Base-by-base conservation (phyloP, 225 moss, liverwort and hornwort species). In the Rhytidiadelphus loreus region DNA sequence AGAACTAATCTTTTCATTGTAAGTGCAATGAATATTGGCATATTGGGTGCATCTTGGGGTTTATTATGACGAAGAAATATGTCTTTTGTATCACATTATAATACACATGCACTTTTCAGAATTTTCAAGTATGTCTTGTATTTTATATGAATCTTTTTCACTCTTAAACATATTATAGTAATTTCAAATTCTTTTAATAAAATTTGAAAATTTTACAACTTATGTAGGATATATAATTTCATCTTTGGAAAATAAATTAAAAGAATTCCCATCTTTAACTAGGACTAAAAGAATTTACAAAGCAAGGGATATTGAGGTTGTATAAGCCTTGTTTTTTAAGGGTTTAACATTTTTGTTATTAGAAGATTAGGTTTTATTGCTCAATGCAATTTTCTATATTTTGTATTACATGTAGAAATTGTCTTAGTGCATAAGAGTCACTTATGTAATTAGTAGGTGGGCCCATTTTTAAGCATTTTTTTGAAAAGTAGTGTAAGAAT, bases 301-400 rank as follows among this genome's bases (percentile, higher is more conserved):
- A 37, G n/a, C 12, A 37, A 66, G 5, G 18, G 33, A 33, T 33
- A 64, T 8, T 64, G 18, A 64, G 5, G 64, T 64, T 33, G 3
- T 15, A 16, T 10, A 14, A 50, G 13, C 16, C 24, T 70, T 41
- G 48, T 48, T 48, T 10, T 48, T 48, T 8, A 48, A 0, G 23
- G 6, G 4, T 4, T 24, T 5, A 70, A 68, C 2, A 11, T 6
- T n/a, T 12, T 65, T 35, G 18, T 64, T 35, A 35, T 1, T 2
- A 1, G 13, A 22, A 69, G 69, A 39, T 7, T 39, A 39, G 24
- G 7, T 41, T 68, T 41, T 24, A 4, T 25, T 25, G 1, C 8
- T 68, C 39, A 13, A 23, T n/a, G 23, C 23, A 4, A 0, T 23
- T n/a, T 69, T 25, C 0, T 70, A 3, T 3, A 9, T 8, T 41